These are phyloP conservation scores for Artomyces pyxidatus DNA, from an alignment of 768 basidiomycete species.

Conservation along the genomic window DNA sequence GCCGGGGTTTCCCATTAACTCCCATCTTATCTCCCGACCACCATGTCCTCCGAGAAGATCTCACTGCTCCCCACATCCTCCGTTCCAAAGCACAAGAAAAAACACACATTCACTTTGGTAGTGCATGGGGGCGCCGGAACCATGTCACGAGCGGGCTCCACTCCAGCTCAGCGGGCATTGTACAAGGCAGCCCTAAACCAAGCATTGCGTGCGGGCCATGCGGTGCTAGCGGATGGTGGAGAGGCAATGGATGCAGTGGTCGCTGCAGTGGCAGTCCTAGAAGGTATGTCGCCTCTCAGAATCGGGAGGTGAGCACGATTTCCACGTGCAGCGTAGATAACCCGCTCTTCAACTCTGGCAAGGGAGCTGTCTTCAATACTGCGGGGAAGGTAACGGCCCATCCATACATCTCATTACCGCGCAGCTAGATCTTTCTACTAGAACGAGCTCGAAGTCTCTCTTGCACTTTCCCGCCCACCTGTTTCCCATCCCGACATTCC, in stretches of 20 bases:
- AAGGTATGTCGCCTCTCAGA: constrained; percentile 37
- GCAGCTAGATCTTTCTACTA: constrained; percentile 21
- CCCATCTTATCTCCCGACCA: neutral
- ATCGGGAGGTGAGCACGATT: neutral
- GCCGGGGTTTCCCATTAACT: no score
- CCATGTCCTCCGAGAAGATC: neutral
- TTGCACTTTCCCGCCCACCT: constrained; percentile 79
- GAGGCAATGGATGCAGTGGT: constrained; percentile 80
- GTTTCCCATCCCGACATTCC: constrained; percentile 53
- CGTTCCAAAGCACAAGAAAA: constrained; percentile 2
- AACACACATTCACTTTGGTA: constrained; percentile 38
- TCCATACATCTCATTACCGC: neutral
- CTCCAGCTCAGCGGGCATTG: constrained; percentile 48
- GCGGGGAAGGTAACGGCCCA: constrained; percentile 56
- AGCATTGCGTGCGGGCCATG: constrained; percentile 55
- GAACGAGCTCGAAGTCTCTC: constrained; percentile 77
- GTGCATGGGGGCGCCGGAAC: constrained; percentile 80
- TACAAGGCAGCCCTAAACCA: constrained; percentile 48
- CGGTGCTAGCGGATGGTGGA: constrained; percentile 56
- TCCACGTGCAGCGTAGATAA: constrained; percentile 41
- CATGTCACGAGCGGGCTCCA: constrained; percentile 48
- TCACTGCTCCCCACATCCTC: neutral
- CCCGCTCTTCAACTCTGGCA: constrained; percentile 71
- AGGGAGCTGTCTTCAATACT: constrained; percentile 77
- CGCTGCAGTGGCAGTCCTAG: constrained; percentile 64